Evolutionary conservation across 768 basidiomycete genomes (phyloP).

Genomic region (Calocybe gangraenosa): DNA sequence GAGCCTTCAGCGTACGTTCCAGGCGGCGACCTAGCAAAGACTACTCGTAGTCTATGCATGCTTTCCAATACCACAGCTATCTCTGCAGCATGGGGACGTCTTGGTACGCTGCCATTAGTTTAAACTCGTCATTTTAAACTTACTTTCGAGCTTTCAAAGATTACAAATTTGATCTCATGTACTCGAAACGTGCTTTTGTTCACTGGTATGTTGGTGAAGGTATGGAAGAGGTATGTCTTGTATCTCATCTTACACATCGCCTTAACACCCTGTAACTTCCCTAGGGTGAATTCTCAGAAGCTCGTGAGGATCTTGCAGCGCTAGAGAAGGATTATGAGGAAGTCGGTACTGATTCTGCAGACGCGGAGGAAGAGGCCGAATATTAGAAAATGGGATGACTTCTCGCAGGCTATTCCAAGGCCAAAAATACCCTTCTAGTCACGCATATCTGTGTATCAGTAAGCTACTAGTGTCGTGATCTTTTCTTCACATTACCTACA

Average conservation of each 20-base stretch:
- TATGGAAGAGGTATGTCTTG: slow-evolving; percentile 80
- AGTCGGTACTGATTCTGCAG: slow-evolving; percentile 75
- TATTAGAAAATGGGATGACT: slow-evolving; percentile 34
- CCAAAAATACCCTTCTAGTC: slow-evolving; percentile 16
- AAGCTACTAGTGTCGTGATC: slow-evolving; percentile 8
- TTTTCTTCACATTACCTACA: slow-evolving; percentile 13
- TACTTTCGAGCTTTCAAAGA: slow-evolving; percentile 40
- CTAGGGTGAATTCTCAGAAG: slow-evolving; percentile 97
- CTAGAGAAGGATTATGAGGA: slow-evolving; percentile 96
- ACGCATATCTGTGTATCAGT: slow-evolving; percentile 11
- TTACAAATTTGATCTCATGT: slow-evolving; percentile 98
- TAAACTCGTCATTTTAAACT: not conserved
- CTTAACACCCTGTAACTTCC: not conserved
- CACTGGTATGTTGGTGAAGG: slow-evolving; percentile 98
- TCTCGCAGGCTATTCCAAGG: slow-evolving; percentile 11
- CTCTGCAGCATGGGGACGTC: slow-evolving; percentile 90
- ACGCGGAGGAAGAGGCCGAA: slow-evolving; percentile 63
- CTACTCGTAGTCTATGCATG: slow-evolving; percentile 95
- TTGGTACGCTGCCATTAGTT: slow-evolving; percentile 37
- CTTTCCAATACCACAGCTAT: slow-evolving; percentile 94
- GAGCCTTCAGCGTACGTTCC: slow-evolving; percentile 91
- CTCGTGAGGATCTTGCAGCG: slow-evolving; percentile 96
- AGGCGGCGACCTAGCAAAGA: slow-evolving; percentile 92
- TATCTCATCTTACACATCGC: not conserved
- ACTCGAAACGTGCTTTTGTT: slow-evolving; percentile 91